Percentiles rank a stretch among this genome's conserved stretches.
phyloP scores from a whole-genome alignment of 495 filamentous ascomycete species.

The Penicillium soppii region DNA sequence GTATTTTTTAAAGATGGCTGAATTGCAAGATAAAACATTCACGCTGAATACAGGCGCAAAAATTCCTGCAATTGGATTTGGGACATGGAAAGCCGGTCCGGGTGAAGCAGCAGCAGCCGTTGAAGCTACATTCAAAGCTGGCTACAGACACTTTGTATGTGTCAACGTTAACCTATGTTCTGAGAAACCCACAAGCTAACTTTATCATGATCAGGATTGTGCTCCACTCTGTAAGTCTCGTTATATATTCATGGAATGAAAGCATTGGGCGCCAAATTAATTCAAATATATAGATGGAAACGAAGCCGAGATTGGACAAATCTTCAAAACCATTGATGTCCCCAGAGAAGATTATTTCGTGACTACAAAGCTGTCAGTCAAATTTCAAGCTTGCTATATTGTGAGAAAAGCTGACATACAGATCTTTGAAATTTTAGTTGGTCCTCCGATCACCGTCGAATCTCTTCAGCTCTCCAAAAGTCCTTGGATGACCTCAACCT shows the following conservation, averaged over 20 bases:
- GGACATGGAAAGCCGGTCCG: conserved; percentile 42
- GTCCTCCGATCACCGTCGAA: conserved; percentile 44
- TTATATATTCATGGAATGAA: neutral
- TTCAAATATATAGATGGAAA: conserved; percentile 34
- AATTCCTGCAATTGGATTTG: conserved; percentile 68
- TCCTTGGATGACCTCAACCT: conserved; percentile 58
- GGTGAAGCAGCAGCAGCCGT: conserved; percentile 29
- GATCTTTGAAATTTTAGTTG: conserved; percentile 8
- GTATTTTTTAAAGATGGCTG: neutral
- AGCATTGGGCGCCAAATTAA: neutral
- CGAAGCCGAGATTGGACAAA: conserved; percentile 48
- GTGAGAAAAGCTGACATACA: conserved; percentile 27
- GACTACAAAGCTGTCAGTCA: conserved; percentile 57
- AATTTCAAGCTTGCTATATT: conserved; percentile 22
- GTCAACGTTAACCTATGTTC: conserved; percentile 18
- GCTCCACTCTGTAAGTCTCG: conserved; percentile 15
- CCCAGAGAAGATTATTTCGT: conserved; percentile 57
- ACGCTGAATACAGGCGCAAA: conserved; percentile 64
- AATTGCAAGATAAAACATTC: conserved; percentile 31
- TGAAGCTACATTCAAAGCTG: conserved; percentile 39
- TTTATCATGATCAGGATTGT: conserved; percentile 23
- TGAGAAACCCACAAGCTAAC: conserved; percentile 13
- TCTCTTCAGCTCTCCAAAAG: conserved; percentile 50
- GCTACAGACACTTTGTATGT: conserved; percentile 56
- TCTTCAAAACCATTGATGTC: conserved; percentile 48